Evolutionary conservation across 2,329 filamentous ascomycete species (phyloP).

Genomic region (Fusarium sp.): DNA sequence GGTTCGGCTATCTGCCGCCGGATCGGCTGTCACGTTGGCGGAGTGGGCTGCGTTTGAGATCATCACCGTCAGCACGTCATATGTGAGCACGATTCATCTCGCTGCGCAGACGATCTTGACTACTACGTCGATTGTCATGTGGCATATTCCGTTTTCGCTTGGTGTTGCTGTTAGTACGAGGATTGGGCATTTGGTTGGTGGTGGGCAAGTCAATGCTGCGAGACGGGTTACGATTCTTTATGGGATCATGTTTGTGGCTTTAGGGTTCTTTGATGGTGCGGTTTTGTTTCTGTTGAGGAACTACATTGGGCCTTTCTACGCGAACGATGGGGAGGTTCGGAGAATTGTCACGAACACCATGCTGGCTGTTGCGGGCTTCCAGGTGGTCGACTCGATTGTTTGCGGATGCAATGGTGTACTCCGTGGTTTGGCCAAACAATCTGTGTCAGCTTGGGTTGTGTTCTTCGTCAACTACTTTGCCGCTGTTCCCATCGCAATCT

Average conservation of each 20-base stretch:
- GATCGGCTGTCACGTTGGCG: slow-evolving; percentile 51
- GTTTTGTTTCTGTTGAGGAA: slow-evolving; percentile 10
- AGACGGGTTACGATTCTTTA: slow-evolving; percentile 16
- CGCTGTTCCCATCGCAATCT: slow-evolving; percentile 23
- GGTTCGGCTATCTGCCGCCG: slow-evolving; percentile 51
- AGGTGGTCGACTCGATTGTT: slow-evolving; percentile 13
- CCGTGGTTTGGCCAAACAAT: slow-evolving; percentile 19
- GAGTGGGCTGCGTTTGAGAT: slow-evolving; percentile 57
- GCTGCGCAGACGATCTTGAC: slow-evolving; percentile 54
- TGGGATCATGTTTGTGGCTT: slow-evolving; percentile 2
- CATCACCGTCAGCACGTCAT: slow-evolving; percentile 55
- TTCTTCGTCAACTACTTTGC: slow-evolving; percentile 27
- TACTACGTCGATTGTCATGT: slow-evolving; percentile 52
- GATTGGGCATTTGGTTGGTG: slow-evolving; percentile 21
- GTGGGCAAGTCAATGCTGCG: slow-evolving; percentile 3
- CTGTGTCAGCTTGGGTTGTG: slow-evolving; percentile 24
- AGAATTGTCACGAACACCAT: slow-evolving; percentile 3
- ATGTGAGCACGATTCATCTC: slow-evolving; percentile 53
- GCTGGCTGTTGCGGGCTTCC: slow-evolving; percentile 12
- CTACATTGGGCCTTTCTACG: slow-evolving; percentile 15
- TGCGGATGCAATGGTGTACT: slow-evolving; percentile 28
- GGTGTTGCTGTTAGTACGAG: slow-evolving; percentile 46
- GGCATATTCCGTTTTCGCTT: slow-evolving; percentile 55
- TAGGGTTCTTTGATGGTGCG: slow-evolving; percentile 11
- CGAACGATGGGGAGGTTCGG: slow-evolving; percentile 3